Percentiles rank a stretch among this genome's conserved stretches.
These are phyloP conservation scores for Cercospora janseana DNA, from an alignment of 2,329 filamentous ascomycete genomes.

Conservation along the genomic window DNA sequence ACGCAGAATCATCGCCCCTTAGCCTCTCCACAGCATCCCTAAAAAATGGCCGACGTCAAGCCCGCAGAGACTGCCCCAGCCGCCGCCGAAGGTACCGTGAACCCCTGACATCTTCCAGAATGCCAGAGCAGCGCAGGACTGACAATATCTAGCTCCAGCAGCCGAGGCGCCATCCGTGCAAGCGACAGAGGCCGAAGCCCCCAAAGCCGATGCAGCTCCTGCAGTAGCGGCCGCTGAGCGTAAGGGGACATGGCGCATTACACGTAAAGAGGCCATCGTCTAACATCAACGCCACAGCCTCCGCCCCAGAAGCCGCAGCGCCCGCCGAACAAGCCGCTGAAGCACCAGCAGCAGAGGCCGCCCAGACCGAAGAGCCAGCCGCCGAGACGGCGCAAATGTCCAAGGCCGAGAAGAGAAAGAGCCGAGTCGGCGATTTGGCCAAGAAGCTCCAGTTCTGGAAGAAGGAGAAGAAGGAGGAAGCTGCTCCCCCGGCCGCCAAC, in stretches of 20 bases:
- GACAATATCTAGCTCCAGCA: conserved; percentile 1
- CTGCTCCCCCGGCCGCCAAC: background rate
- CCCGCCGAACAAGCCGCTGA: background rate
- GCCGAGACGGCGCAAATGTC: conserved; percentile 5
- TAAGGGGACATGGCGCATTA: conserved; percentile 1
- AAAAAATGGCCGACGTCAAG: conserved; percentile 6
- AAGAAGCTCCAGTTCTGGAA: conserved; percentile 18
- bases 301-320: conserved; percentile 4
- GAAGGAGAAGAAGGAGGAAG: conserved; percentile 16
- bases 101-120: background rate
- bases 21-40: background rate
- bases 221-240: background rate
- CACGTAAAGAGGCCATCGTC: background rate
- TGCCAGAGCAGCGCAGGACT: background rate
- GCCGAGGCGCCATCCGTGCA: conserved; percentile 1
- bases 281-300: background rate
- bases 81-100: background rate
- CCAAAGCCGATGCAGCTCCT: conserved; percentile 3
- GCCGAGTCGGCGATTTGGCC: conserved; percentile 8
- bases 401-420: conserved; percentile 14
- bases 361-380: conserved; percentile 2
- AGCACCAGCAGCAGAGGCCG: conserved; percentile 7
- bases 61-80: conserved; percentile 4
- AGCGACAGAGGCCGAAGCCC: conserved; percentile 3
- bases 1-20: background rate